Evolutionary conservation across 352 stramenopile species (phyloP).

Genomic region (Phytopythium kandeliae): DNA sequence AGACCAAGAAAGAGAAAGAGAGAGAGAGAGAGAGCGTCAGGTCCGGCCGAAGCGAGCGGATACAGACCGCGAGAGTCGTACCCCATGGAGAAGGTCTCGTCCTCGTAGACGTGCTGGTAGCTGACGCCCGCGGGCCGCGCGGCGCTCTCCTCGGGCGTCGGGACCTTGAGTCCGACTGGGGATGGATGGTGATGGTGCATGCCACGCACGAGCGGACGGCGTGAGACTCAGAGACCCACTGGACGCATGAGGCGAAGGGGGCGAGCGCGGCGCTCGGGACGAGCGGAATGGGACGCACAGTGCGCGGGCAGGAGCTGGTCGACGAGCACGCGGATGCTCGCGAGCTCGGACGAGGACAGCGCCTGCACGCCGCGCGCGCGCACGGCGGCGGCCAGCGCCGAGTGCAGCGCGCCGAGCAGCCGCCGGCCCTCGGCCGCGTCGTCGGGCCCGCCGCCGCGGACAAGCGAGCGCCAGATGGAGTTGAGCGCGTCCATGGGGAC

Average conservation of each 20-base stretch:
- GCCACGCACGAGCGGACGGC: too few species aligned
- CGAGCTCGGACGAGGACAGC: conserved; percentile 49
- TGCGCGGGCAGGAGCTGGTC: conserved; percentile 60
- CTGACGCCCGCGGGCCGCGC: conserved; percentile 27
- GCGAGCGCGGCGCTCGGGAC: too few species aligned
- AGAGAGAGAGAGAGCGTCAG: too few species aligned
- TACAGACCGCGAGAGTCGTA: conserved; percentile 7
- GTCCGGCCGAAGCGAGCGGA: too few species aligned
- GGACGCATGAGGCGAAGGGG: neutral
- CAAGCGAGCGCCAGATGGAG: conserved; percentile 36
- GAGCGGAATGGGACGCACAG: conserved; percentile 33
- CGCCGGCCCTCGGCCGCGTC: conserved; percentile 24
- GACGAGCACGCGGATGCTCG: conserved; percentile 57
- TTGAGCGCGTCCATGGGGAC: conserved; percentile 40
- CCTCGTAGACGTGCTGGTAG: conserved; percentile 82
- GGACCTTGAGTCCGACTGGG: conserved; percentile 59
- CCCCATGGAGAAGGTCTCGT: conserved; percentile 78
- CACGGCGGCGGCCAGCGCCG: conserved; percentile 35
- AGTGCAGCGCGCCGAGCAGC: conserved; percentile 48
- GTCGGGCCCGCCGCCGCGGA: conserved; percentile 22
- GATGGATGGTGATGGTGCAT: too few species aligned
- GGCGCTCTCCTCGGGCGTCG: conserved; percentile 10
- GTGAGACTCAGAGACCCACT: too few species aligned
- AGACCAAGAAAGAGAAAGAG: too few species aligned
- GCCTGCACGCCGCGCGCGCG: conserved; percentile 27